Base-by-base conservation (phyloP, 2,329 filamentous ascomycete genomes). In the Fusarium coffeatum region DNA sequence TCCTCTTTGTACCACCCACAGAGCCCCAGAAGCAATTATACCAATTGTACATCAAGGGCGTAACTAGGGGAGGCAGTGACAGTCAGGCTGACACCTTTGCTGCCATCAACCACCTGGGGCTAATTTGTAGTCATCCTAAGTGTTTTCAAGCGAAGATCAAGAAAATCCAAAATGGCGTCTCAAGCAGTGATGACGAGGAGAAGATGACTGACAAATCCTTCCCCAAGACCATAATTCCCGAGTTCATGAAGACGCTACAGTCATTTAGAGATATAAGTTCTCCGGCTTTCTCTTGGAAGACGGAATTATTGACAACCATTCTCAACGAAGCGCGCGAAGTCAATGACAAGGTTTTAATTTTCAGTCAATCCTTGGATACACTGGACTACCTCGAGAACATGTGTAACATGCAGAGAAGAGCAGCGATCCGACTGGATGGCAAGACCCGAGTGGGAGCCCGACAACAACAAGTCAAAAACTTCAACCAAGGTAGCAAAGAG, bases 321-420 rank as follows among this genome's bases (percentile, higher is more conserved):
- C 78, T 97, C 1, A 83, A 90, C 23, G 85, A 90, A 67, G 90
- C 90, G 9, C 86, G 85, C 41, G 76, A 77, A 2, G 79, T 83
- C 0, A 84, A 85, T 1, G 94, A 98, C 77, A 94, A 94, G 74
- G 87, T 94, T 2, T 84, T 98, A 2, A 82, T 97, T 0, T 98
- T 98, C 74, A 92, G 91, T 1, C 91, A 93, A 56, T 92, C 89
- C 16, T 83, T 93, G 13, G 80, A 83, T 0, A 92, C 91, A 0
- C 81, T 98, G 8, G 76, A 94, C 71, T 95, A 90, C 71, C 82
- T 97, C 2, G 85, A 89, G 53, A 71, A 80, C 1, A 78, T 92
- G 22, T 85, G 93, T 41, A 78, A 76, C 8, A 73, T 74, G 22
- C 83, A 86, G 60, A 77, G 81, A 4, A 82, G 87, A 30, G 86